Base-by-base conservation (phyloP, 2,329 filamentous ascomycete genomes). In the Fonsecaea nubica region DNA sequence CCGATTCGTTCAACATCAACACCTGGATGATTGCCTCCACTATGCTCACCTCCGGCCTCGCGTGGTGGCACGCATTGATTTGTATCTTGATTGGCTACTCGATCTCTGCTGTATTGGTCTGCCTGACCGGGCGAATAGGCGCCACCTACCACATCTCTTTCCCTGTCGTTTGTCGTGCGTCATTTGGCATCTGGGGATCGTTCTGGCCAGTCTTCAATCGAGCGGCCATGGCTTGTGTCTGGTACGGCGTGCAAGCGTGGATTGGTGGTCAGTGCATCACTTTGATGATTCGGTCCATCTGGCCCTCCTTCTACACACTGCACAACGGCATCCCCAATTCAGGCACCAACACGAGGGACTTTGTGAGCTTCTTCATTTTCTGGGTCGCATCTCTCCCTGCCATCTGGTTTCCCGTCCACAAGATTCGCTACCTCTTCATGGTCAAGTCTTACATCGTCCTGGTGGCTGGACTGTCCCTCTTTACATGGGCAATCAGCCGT, bases 141-240 rank as follows among this genome's bases (percentile, higher is more conserved):
- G 79, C 79, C 5, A 72, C 76, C 58, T 81, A 78, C 71, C 80
- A 82, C 65, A 79, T 82, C 36, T 79, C 79, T 7, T 83, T 81
- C 48, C 77, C 81, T 0, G 79, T 83, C 13, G 73, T 77, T 6
- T 75, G 75, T 10, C 74, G 81, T 6, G 57, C 71, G n/a, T 72
- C 71, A 12, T 72, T 72, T 42, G 75, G 76, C 25, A 74, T 79
- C 33, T 82, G 79, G 77, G 81, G 81, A 15, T 89, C 89, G 33
- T 79, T 96, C 59, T 96, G 93, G 93, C 92, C 93, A 0, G 89
- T 96, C 0, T 89, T 96, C 72, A 96, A 96, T 75, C 87, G 93
- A 50, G 91, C 58, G 30, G 58, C 92, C 92, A 79, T 81, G 30
- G 81, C 79, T 33, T 86, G 84, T 76, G 76, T 84, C 21, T 73